A percentile compares a stretch with the other conserved stretches of the same genome.
phyloP scores from a whole-genome alignment of 1,139 yeast species.

The Lodderomyces elongisporus region DNA sequence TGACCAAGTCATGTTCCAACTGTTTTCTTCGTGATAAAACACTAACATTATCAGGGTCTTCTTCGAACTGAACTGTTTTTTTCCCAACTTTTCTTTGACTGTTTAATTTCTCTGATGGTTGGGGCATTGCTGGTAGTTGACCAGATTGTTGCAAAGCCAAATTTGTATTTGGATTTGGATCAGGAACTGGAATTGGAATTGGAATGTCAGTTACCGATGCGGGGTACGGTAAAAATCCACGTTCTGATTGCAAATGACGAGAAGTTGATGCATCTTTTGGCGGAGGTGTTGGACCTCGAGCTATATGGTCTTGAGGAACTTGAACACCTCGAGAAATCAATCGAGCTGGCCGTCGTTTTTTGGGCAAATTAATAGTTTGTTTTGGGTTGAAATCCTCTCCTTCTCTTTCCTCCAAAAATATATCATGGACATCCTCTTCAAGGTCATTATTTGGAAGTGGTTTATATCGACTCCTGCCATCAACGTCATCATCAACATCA shows the following conservation, averaged over 20 bases:
- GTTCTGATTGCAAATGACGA: constrained; percentile 6
- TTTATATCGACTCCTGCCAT: constrained; percentile 4
- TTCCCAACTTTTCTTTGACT: not conserved
- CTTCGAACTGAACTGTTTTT: constrained; percentile 4
- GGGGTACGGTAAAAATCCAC: constrained; percentile 12
- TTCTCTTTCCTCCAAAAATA: not conserved
- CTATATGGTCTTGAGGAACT: constrained; percentile 10
- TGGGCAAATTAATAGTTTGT: not conserved
- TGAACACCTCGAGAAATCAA: constrained; percentile 8
- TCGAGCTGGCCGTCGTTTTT: not conserved
- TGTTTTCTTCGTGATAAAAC: constrained; percentile 21
- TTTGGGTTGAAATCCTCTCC: not conserved
- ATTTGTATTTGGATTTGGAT: constrained; percentile 2
- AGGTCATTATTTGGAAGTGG: constrained; percentile 2
- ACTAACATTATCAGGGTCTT: constrained; percentile 6
- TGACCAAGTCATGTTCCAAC: constrained; percentile 29
- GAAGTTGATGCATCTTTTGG: constrained; percentile 8
- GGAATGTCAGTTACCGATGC: constrained; percentile 9
- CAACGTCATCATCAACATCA: too few species aligned
- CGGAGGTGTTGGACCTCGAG: constrained; percentile 11
- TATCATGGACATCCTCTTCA: not conserved
- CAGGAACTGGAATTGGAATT: constrained; percentile 6
- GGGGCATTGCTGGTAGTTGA: constrained; percentile 5
- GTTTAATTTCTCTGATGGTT: constrained; percentile 1
- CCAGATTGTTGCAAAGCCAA: not conserved